phyloP scores from a whole-genome alignment of 208 protist species.

The Perkinsela sp. region DNA sequence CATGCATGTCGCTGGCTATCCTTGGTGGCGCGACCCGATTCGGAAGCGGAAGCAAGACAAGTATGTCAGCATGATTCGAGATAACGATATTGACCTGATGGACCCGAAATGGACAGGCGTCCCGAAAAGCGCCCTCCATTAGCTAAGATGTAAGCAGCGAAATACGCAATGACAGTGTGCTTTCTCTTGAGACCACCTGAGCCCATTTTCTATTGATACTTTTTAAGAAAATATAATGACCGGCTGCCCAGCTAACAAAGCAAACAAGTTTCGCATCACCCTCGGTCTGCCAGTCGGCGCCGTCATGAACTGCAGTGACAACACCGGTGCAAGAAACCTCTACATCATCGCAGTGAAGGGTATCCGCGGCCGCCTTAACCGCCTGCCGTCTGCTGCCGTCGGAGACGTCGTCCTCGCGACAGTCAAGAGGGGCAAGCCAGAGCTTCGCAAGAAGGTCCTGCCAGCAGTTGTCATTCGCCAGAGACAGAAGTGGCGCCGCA shows the following conservation, averaged over 20 bases:
- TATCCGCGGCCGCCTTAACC: constrained; percentile 90
- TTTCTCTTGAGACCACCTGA: too few species aligned
- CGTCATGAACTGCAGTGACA: constrained; percentile 98
- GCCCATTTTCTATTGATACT: too few species aligned
- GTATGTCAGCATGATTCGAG: constrained; percentile 51
- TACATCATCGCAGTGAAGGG: constrained; percentile 96
- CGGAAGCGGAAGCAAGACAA: constrained; percentile 44
- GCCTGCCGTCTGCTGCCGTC: constrained; percentile 82
- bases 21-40: constrained; percentile 66
- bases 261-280: constrained; percentile 92
- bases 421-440: constrained; percentile 99
- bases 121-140: constrained; percentile 16
- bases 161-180: too few species aligned
- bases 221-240: too few species aligned
- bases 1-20: constrained; percentile 55
- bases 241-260: constrained; percentile 12
- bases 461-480: constrained; percentile 93
- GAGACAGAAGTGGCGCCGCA: constrained; percentile 91
- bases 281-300: constrained; percentile 91
- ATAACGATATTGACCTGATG: constrained; percentile 51
- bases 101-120: constrained; percentile 64
- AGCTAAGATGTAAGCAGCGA: too few species aligned
- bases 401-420: constrained; percentile 97
- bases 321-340: constrained; percentile 99
- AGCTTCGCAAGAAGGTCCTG: constrained; percentile 95